Evolutionary conservation across 768 basidiomycete genomes (phyloP).

Genomic region (Suillus lakei): DNA sequence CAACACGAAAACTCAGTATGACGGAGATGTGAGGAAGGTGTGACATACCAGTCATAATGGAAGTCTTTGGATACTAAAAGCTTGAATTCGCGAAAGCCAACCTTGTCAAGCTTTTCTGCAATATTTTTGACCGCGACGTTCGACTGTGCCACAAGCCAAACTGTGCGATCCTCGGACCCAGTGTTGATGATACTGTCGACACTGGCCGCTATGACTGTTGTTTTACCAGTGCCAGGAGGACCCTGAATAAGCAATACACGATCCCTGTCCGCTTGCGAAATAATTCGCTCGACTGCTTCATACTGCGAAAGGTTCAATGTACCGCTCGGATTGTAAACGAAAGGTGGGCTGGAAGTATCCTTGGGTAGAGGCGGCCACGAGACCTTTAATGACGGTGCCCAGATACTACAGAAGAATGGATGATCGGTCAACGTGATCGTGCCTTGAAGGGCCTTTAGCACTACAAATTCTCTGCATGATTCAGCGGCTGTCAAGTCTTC

Average conservation of each 20-base stretch:
- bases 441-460: conserved; percentile 28
- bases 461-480: conserved; percentile 21
- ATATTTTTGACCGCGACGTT: conserved; percentile 60
- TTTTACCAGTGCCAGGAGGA: conserved; percentile 51
- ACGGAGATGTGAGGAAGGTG: background rate
- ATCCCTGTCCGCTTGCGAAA: conserved; percentile 27
- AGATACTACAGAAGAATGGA: conserved; percentile 34
- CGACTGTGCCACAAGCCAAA: conserved; percentile 52
- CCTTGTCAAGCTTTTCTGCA: conserved; percentile 45
- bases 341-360: background rate
- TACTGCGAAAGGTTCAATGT: conserved; percentile 33
- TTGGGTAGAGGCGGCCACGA: conserved; percentile 19
- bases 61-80: conserved; percentile 51
- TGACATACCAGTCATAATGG: conserved; percentile 47
- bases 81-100: conserved; percentile 39
- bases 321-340: conserved; percentile 5
- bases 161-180: conserved; percentile 14
- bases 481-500: conserved; percentile 63
- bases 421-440: conserved; percentile 18
- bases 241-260: conserved; percentile 37
- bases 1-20: conserved; percentile 4
- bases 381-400: conserved; percentile 25
- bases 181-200: conserved; percentile 28
- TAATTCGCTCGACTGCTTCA: conserved; percentile 32
- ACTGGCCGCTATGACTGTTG: conserved; percentile 45